Evolutionary conservation across 257 asterid genomes (phyloP).

Genomic region (Thymus quinquecostatus): DNA sequence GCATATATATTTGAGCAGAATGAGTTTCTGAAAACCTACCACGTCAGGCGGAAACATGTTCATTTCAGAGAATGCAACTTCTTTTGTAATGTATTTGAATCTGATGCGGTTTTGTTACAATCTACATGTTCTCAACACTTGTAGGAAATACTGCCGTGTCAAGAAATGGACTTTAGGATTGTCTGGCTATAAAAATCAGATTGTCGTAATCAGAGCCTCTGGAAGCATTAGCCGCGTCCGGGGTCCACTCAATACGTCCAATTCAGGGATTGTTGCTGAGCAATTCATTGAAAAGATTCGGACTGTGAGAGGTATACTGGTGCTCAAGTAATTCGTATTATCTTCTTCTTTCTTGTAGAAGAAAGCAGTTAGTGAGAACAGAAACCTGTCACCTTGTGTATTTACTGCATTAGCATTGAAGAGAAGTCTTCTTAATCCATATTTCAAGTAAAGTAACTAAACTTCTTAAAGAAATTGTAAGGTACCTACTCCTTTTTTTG

Average conservation of each 20-base stretch:
- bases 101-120: conserved; percentile 16
- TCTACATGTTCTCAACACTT: conserved; percentile 18
- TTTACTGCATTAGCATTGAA: conserved; percentile 24
- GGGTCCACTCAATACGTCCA: conserved; percentile 62
- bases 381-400: background rate
- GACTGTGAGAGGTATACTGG: conserved; percentile 66
- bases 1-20: conserved; percentile 12
- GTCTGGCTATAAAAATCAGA: conserved; percentile 68
- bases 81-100: conserved; percentile 1
- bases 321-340: background rate
- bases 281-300: conserved; percentile 88
- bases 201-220: conserved; percentile 95
- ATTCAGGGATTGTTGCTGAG: conserved; percentile 88
- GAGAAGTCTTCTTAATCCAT: conserved; percentile 6
- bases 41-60: conserved; percentile 16
- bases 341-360: conserved; percentile 10
- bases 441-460: conserved; percentile 1
- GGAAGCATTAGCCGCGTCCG: conserved; percentile 89
- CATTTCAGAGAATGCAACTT: conserved; percentile 4
- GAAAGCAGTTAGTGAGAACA: conserved; percentile 21
- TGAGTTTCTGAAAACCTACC: conserved; percentile 25
- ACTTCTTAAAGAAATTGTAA: conserved; percentile 4
- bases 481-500: background rate
- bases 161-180: conserved; percentile 88
- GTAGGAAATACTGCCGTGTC: conserved; percentile 81